Base-by-base conservation (phyloP, 2,329 filamentous ascomycete species). In the Trichoderma afroharzianum region DNA sequence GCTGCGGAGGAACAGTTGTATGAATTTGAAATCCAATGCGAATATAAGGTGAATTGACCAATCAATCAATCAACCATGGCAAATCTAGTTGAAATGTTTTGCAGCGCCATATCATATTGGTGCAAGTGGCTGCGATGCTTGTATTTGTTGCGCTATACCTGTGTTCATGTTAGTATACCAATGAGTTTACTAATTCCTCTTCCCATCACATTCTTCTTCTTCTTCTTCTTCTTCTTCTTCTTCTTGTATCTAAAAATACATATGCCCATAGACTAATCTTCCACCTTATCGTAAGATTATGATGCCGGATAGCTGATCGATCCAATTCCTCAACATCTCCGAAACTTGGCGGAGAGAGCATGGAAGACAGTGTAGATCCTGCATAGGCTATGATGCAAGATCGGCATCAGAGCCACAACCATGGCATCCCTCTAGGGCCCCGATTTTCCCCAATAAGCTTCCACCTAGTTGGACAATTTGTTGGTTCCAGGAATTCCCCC, bases 321-420 rank as follows among this genome's bases (percentile, higher is more conserved):
- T 15, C 3, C 58, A 11, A 28, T 7, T 3, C 5, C 12, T 50
- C 14, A n/a, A 18, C 2, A 12, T 9, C 14, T 8, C 15, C 7
- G 6, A 68, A 59, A 59, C 64, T 32, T 59, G 64, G 53, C 64
- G 39, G n/a, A 18, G 24, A 21, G 12, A 21, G n/a, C n/a, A n/a
- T n/a, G n/a, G n/a, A 32, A n/a, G 18, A 32, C 30, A 33, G 28
- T 32, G 55, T 7, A 36, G 30, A 62, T 61, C 39, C 39, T n/a
- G 26, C 50, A n/a, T 28, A 32, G n/a, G 57, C 66, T 69, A 69
- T 69, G 66, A 69, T 69, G 66, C 66, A 69, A 69, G 66, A 69
- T 69, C 57, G 26, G 57, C 66, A 69, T 69, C 66, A 69, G 36
- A 47, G 12, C 39, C 39, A n/a, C 66, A 28, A 61, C 39, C 55